These are phyloP conservation scores for Paraphaeosphaeria minitans DNA, from an alignment of 2,329 filamentous ascomycete species.

Conservation along the genomic window DNA sequence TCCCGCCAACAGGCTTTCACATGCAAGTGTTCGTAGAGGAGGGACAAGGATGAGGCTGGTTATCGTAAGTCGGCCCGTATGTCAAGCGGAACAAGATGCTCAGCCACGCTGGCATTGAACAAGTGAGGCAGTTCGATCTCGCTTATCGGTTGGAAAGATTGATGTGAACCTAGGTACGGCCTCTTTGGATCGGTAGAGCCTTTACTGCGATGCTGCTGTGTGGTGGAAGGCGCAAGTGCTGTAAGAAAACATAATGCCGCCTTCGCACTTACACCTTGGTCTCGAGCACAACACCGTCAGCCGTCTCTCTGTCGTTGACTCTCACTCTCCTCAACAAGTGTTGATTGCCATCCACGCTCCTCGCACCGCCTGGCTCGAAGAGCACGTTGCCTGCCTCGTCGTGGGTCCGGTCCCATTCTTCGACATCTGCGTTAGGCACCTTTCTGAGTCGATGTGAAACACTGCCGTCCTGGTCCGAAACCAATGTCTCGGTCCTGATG, in stretches of 20 bases:
- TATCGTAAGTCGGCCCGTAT: neutral
- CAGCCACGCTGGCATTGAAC: neutral
- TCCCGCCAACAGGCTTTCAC: neutral
- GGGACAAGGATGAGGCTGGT: neutral
- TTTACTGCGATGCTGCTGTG: no score
- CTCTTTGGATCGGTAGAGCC: no score
- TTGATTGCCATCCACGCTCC: slow-evolving; percentile 4
- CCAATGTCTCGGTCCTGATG: slow-evolving; percentile 34
- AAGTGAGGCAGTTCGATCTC: no score
- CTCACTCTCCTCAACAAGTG: slow-evolving; percentile 2
- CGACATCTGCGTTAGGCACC: slow-evolving; percentile 30
- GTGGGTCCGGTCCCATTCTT: slow-evolving; percentile 39
- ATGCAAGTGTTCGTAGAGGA: neutral
- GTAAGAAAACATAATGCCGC: neutral
- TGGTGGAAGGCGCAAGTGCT: neutral
- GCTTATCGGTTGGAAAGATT: no score
- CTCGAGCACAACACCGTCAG: neutral
- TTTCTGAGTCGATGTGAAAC: slow-evolving; percentile 33
- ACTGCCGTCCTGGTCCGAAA: slow-evolving; percentile 33
- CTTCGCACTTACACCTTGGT: slow-evolving; percentile 2
- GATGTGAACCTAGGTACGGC: no score
- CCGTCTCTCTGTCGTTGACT: neutral
- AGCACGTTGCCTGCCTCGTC: slow-evolving; percentile 35
- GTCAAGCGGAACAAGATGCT: neutral
- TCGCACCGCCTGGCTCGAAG: slow-evolving; percentile 8